Percentiles rank a stretch among this genome's conserved stretches.
phyloP scores from a whole-genome alignment of 805 yeast species.

The Kazachstania kunashirensis region DNA sequence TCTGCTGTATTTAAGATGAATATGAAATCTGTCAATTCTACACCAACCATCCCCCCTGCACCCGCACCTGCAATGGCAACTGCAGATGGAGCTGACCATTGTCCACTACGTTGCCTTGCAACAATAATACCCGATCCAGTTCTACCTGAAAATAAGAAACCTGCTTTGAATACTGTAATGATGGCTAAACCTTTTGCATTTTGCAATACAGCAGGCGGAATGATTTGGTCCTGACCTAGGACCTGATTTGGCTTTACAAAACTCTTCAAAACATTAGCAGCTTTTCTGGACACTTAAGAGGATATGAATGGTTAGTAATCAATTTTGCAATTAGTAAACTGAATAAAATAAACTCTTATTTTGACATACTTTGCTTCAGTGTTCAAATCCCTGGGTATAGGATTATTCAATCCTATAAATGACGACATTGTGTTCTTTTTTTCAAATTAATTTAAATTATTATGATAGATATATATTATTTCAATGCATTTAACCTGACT shows the following conservation, averaged over 20 bases:
- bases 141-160: constrained; percentile 90
- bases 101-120: constrained; percentile 85
- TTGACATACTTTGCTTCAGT: constrained; percentile 70
- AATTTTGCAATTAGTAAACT: too few species aligned
- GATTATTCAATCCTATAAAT: constrained; percentile 76
- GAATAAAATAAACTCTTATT: not conserved
- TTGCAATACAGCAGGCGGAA: constrained; percentile 78
- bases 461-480: too few species aligned
- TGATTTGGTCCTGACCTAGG: constrained; percentile 77
- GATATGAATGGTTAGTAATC: too few species aligned
- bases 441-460: too few species aligned
- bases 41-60: constrained; percentile 96
- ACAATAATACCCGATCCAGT: constrained; percentile 97
- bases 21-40: constrained; percentile 93
- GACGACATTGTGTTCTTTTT: not conserved
- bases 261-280: constrained; percentile 81
- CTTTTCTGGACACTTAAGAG: too few species aligned
- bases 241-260: constrained; percentile 92
- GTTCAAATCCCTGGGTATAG: constrained; percentile 79
- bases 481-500: too few species aligned
- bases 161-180: constrained; percentile 93
- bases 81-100: constrained; percentile 97
- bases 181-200: constrained; percentile 90
- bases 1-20: constrained; percentile 79
- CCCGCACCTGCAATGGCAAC: constrained; percentile 98